phyloP scores from a whole-genome alignment of 2,329 filamentous ascomycete species.

The Beauveria asiatica region DNA sequence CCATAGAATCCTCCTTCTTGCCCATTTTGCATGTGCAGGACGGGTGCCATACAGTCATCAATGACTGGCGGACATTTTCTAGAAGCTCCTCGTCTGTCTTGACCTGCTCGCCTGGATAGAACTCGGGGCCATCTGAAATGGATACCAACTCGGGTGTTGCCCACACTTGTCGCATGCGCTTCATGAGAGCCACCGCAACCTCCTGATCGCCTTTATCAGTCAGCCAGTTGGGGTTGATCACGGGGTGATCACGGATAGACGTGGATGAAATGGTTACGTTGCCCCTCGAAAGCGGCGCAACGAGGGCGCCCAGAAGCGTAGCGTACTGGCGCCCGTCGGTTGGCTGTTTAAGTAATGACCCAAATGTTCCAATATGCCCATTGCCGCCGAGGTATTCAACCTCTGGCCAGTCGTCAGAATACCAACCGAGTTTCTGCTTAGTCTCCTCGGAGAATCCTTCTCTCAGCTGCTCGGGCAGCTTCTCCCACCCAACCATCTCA shows the following conservation, averaged over 20 bases:
- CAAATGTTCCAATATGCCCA: background rate
- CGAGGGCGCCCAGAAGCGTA: constrained; percentile 21
- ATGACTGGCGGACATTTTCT: background rate
- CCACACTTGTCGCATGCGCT: constrained; percentile 30
- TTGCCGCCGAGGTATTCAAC: background rate
- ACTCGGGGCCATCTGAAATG: constrained; percentile 26
- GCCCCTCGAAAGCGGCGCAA: constrained; percentile 27
- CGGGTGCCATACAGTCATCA: constrained; percentile 1
- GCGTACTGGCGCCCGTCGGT: constrained; percentile 11
- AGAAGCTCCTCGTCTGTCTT: constrained; percentile 12
- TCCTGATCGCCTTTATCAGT: constrained; percentile 32
- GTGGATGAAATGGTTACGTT: constrained; percentile 30
- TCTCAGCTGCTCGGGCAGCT: background rate
- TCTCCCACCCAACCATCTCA: constrained; percentile 2
- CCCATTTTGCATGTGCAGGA: constrained; percentile 25
- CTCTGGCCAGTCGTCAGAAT: constrained; percentile 5
- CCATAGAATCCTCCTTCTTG: constrained; percentile 44
- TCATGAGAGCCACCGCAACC: constrained; percentile 33
- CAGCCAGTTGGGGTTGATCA: constrained; percentile 39
- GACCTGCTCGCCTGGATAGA: constrained; percentile 28
- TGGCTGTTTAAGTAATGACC: background rate
- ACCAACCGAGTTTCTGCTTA: background rate
- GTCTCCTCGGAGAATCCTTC: background rate
- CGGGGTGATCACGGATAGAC: constrained; percentile 25
- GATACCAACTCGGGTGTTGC: constrained; percentile 15